Evolutionary conservation across 805 yeast species (phyloP).

Genomic region (Saturnispora quitensis): DNA sequence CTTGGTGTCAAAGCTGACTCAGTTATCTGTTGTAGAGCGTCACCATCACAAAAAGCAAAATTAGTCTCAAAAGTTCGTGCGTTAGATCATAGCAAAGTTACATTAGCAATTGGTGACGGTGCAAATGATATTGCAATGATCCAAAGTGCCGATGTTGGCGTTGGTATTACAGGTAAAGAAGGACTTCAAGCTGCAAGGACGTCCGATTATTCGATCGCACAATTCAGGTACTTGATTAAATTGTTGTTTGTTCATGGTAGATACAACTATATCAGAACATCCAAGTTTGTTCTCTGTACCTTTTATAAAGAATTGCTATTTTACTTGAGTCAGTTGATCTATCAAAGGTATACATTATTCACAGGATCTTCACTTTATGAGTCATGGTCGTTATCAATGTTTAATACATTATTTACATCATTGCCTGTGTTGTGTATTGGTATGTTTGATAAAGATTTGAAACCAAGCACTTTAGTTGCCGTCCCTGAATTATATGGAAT

Average conservation of each 20-base stretch:
- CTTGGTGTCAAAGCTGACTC: constrained; percentile 83
- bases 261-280: constrained; percentile 86
- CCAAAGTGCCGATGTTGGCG: constrained; percentile 95
- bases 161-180: constrained; percentile 95
- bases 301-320: constrained; percentile 91
- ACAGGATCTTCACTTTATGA: constrained; percentile 93
- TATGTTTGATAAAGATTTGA: constrained; percentile 87
- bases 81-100: constrained; percentile 60
- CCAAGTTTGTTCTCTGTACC: constrained; percentile 86
- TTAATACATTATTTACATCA: constrained; percentile 90
- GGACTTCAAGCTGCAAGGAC: constrained; percentile 95
- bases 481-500: constrained; percentile 81
- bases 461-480: constrained; percentile 80
- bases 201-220: constrained; percentile 92
- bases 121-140: constrained; percentile 99
- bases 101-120: constrained; percentile 97
- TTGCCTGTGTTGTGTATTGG: constrained; percentile 88
- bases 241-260: constrained; percentile 89
- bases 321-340: constrained; percentile 80
- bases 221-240: constrained; percentile 77
- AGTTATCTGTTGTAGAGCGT: constrained; percentile 90
- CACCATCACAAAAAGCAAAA: constrained; percentile 91
- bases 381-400: constrained; percentile 95
- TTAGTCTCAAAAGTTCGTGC: constrained; percentile 78
- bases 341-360: constrained; percentile 77